phyloP scores from a whole-genome alignment of 345 rosid species.

The Luvunga scandens region DNA sequence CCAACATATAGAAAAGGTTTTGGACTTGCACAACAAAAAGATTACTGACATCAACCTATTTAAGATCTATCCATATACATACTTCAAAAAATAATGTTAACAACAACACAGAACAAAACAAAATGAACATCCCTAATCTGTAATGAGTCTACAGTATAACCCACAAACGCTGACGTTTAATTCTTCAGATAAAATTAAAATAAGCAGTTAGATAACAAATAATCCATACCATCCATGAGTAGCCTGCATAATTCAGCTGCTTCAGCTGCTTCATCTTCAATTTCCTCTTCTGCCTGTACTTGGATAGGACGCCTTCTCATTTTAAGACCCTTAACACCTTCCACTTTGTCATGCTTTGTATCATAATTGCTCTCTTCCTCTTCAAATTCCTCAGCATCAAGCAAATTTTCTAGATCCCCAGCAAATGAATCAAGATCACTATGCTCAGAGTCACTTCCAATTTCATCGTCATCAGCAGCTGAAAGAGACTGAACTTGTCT shows the following conservation, averaged over 20 bases:
- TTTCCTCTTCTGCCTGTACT: slow-evolving; percentile 87
- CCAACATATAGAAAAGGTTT: background rate
- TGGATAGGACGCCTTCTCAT: slow-evolving; percentile 80
- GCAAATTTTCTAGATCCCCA: slow-evolving; percentile 94
- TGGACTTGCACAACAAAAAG: too few relatives aligned
- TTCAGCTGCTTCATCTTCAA: slow-evolving; percentile 96
- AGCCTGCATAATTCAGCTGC: slow-evolving; percentile 83
- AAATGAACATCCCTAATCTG: background rate
- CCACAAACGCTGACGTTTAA: background rate
- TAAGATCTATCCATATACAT: too few relatives aligned
- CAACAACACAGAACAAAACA: too few relatives aligned
- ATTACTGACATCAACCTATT: too few relatives aligned
- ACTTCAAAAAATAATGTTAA: too few relatives aligned
- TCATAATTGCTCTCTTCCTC: slow-evolving; percentile 59
- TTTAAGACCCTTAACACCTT: slow-evolving; percentile 86
- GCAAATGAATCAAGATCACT: slow-evolving; percentile 99
- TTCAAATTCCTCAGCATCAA: slow-evolving; percentile 94
- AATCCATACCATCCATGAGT: slow-evolving; percentile 87
- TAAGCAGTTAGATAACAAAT: slow-evolving; percentile 8
- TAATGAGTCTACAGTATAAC: background rate
- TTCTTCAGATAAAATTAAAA: background rate
- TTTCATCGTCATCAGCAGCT: slow-evolving; percentile 78
- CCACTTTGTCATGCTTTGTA: slow-evolving; percentile 63
- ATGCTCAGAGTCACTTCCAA: slow-evolving; percentile 84
- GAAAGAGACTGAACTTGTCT: slow-evolving; percentile 85